Evolutionary conservation across 139 green algal genomes (phyloP).

Genomic region (Dunaliella primolecta): DNA sequence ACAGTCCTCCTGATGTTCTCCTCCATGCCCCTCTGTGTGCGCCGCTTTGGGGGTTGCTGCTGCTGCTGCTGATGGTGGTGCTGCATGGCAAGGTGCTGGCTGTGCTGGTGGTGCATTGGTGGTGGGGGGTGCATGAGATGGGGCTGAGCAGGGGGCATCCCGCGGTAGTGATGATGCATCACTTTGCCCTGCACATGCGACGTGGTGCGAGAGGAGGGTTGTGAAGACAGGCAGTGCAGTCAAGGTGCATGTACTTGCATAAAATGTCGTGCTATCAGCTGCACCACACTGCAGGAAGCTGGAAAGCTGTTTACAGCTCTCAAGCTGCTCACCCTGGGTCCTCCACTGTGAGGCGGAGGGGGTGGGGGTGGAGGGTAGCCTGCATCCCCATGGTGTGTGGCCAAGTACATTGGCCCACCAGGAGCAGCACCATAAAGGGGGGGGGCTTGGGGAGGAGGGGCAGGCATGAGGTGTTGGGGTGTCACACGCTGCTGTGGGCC

Average conservation of each 20-base stretch:
- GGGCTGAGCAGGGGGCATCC: not conserved
- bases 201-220: too few species aligned
- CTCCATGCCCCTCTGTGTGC: conserved; percentile 52
- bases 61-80: not conserved
- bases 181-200: not conserved
- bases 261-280: too few species aligned
- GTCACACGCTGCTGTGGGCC: not conserved
- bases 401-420: not conserved
- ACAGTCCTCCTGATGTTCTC: conserved; percentile 78
- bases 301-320: too few species aligned
- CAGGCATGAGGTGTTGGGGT: not conserved
- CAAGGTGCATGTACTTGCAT: too few species aligned
- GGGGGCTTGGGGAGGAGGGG: too few species aligned
- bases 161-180: not conserved
- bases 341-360: not conserved
- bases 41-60: conserved; percentile 23
- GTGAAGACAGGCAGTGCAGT: too few species aligned
- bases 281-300: too few species aligned
- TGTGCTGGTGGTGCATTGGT: too few species aligned
- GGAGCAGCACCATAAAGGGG: not conserved
- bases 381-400: not conserved
- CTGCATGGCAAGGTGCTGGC: not conserved
- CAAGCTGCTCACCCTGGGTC: not conserved
- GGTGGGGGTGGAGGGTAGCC: not conserved
- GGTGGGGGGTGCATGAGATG: not conserved